Base-by-base conservation (phyloP, 2,329 filamentous ascomycete species). In the Ilyonectria sp. region DNA sequence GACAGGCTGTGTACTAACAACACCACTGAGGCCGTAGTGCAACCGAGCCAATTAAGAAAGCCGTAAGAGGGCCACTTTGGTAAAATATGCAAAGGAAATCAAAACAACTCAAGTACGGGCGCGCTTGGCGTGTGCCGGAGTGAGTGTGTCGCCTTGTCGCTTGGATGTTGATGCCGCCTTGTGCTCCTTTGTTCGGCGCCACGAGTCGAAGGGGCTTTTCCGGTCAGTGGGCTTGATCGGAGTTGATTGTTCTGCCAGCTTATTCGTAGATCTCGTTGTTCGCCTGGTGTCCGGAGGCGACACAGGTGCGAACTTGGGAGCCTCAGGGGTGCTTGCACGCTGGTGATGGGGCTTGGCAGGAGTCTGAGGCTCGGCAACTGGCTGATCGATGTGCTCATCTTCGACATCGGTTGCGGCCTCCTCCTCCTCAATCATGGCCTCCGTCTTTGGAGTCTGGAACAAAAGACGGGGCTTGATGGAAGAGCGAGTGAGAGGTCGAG, bases 381-480 rank as follows among this genome's bases (percentile, higher is more conserved):
- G 68, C 56, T 74, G 76, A 43, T 69, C 73, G 44, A 77, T 72
- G 43, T 77, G 69, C 35, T 81, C 78, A 43, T 81, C 89, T 72
- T 91, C 89, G 47, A 90, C 84, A 74, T 91, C 86, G 40, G 89
- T 89, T 65, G 81, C 78, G 6, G 87, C 87, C 75, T 93, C 90
- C 60, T 90, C 89, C 60, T 90, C 86, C 57, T 90, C 86, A 2
- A 84, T 79, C 31, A 82, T 77, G 63, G 82, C 80, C 73, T 76
- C 80, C 73, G 77, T 82, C 71, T 85, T 85, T 69, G 83, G 83
- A 46, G 82, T 80, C 4, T 90, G 89, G 81, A 94, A 95, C 8
- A 95, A 86, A 9, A 94, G 86, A 37, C 91, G 89, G 15, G 92
- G 92, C 80, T 92, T 91, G 77, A 94, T 86, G 1, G 87, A 84